Base-by-base conservation (phyloP, 2,329 filamentous ascomycete species). In the Nothopassalora personata region DNA sequence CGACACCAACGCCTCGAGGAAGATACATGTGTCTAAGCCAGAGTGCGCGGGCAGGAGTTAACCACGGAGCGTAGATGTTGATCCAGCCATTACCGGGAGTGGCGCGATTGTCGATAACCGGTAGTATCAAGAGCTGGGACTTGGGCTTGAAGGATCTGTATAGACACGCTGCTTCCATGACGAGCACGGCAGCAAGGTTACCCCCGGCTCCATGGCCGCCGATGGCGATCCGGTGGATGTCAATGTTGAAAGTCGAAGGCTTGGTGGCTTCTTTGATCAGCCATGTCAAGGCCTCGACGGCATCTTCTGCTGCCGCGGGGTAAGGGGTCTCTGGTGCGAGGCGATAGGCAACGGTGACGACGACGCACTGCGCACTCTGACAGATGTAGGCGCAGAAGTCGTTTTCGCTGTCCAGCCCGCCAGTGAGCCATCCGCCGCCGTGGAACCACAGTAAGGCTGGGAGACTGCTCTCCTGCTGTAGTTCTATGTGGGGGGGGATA, bases 281-380 rank as follows among this genome's bases (percentile, higher is more conserved):
- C 76, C 76, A 80, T 66, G 75, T 67, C 57, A 80, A 63, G 4
- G 74, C 73, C 66, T 80, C 78, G 70, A 74, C 78, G 15, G 72
- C 71, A 64, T 80, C 78, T 51, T 77, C 67, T 15, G 74, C 69
- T 23, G 75, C 72, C 2, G 72, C 72, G 2, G 78, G 78, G 62
- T 79, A 81, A 7, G 72, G 72, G 62, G 76, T 61, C 56, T 80
- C 76, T 0, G 79, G 79, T 1, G 77, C 77, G 15, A 80, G 72
- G 57, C 75, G 70, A 60, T 78, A 78, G 34, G 57, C 60, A 28
- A 66, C 61, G 15, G 55, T 60, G 10, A 68, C 53, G 0, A 64
- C 61, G 5, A 65, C 57, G 31, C 61, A 63, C 34, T 65, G 60
- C 3, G 58, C 56, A 46, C 59, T 57, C 54, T 65, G 61, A 55